Conservation (phyloP, 2,329 filamentous ascomycete species). For the Phaeosphaeria sp. region DNA sequence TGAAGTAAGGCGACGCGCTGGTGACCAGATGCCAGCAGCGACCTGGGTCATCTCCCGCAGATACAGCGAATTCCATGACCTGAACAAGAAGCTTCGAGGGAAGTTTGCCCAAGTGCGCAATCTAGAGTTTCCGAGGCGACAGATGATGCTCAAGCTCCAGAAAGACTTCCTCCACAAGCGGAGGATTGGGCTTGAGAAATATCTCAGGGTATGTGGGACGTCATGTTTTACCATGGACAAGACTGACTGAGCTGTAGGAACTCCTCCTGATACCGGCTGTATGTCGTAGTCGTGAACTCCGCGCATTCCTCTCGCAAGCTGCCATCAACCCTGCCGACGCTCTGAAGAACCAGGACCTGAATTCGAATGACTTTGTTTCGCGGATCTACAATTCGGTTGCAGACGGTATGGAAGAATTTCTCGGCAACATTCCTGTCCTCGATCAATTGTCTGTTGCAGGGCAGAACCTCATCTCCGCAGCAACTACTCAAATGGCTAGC, state of each 20-base stretch:
- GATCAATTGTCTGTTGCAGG: constrained; percentile 93
- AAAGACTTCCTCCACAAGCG: constrained; percentile 94
- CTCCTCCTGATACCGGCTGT: constrained; percentile 88
- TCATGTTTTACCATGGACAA: background rate
- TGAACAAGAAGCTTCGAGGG: constrained; percentile 85
- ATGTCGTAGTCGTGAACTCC: constrained; percentile 88
- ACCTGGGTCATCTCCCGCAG: constrained; percentile 91
- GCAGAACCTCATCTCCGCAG: constrained; percentile 85
- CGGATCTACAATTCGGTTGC: constrained; percentile 96
- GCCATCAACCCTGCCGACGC: constrained; percentile 74
- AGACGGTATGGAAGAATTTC: constrained; percentile 96
- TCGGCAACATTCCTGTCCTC: constrained; percentile 93
- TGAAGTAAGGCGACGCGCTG: constrained; percentile 87
- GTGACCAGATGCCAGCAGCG: constrained; percentile 95
- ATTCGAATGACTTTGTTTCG: constrained; percentile 80
- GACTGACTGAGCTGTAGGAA: constrained; percentile 53
- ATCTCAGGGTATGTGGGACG: constrained; percentile 59
- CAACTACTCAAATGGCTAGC: constrained; percentile 58
- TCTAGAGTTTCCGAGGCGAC: constrained; percentile 88
- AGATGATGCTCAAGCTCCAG: constrained; percentile 95
- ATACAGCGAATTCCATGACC: constrained; percentile 96
- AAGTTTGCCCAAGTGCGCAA: constrained; percentile 87
- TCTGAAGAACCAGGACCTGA: constrained; percentile 65
- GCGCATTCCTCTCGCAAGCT: constrained; percentile 87
- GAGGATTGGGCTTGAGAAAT: constrained; percentile 81